Percentiles rank a stretch among this genome's conserved stretches.
Evolutionary conservation across 768 basidiomycete genomes (phyloP).

Genomic region (Termitomyces sp.): DNA sequence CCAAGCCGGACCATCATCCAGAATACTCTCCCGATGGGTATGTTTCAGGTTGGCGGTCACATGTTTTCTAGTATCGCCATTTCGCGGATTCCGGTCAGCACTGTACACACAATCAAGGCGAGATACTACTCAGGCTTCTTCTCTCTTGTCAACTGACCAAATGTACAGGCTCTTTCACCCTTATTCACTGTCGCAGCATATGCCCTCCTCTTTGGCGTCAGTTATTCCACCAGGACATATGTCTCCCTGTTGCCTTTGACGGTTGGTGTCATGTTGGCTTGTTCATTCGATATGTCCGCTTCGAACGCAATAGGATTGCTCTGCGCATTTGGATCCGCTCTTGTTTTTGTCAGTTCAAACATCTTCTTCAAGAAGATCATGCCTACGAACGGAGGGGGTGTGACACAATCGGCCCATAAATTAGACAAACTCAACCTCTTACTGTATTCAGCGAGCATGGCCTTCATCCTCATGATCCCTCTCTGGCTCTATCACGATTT

Average conservation of each 20-base stretch:
- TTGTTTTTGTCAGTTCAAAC: conserved; percentile 96
- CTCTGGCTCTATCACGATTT: conserved; percentile 92
- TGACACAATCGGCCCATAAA: conserved; percentile 52
- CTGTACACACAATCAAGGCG: conserved; percentile 99
- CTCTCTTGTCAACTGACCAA: background rate
- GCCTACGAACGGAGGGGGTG: conserved; percentile 52
- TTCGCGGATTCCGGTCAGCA: conserved; percentile 92
- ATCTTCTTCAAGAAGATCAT: conserved; percentile 99
- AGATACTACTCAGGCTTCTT: conserved; percentile 14
- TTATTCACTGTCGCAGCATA: conserved; percentile 97
- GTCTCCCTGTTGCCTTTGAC: conserved; percentile 92
- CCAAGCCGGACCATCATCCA: conserved; percentile 71
- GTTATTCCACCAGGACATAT: conserved; percentile 90
- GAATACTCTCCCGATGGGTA: conserved; percentile 90
- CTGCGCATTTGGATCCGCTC: conserved; percentile 93
- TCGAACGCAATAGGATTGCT: conserved; percentile 85
- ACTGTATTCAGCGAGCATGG: conserved; percentile 90
- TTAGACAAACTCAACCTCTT: conserved; percentile 97
- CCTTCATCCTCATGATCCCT: conserved; percentile 94
- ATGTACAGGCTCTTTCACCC: conserved; percentile 81
- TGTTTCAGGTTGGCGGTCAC: conserved; percentile 97
- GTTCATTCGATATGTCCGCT: conserved; percentile 86
- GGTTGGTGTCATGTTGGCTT: conserved; percentile 95
- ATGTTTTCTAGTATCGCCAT: conserved; percentile 98
- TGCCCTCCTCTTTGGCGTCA: conserved; percentile 87